These are phyloP conservation scores for Penicillium concentricum DNA, from an alignment of 2,329 filamentous ascomycete genomes.

Conservation along the genomic window DNA sequence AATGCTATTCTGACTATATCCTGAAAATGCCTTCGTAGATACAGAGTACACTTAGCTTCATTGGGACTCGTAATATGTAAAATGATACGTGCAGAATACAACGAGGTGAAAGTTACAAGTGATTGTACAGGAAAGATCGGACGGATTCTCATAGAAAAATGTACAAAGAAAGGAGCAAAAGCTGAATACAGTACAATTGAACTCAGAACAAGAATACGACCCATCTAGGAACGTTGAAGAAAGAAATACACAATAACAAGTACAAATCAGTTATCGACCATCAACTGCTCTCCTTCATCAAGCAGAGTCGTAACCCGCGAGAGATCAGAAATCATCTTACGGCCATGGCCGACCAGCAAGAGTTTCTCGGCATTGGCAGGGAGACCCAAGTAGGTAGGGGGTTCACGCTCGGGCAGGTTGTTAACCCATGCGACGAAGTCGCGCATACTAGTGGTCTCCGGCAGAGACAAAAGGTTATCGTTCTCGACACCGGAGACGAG, in stretches of 20 bases:
- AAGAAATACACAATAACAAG: conserved; percentile 6
- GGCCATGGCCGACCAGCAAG: conserved; percentile 81
- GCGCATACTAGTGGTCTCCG: conserved; percentile 74
- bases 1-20: conserved; percentile 30
- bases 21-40: conserved; percentile 1
- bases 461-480: conserved; percentile 67
- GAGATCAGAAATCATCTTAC: conserved; percentile 79
- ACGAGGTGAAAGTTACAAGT: not conserved
- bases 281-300: conserved; percentile 90
- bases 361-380: conserved; percentile 97
- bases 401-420: conserved; percentile 87
- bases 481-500: conserved; percentile 69
- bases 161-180: conserved; percentile 11
- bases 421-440: conserved; percentile 94
- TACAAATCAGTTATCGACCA: conserved; percentile 59
- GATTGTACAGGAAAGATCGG: conserved; percentile 2
- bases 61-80: not conserved
- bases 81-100: not conserved
- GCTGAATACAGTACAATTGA: conserved; percentile 11
- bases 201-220: not conserved
- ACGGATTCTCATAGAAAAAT: not conserved
- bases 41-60: not conserved
- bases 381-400: conserved; percentile 88
- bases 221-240: not conserved
- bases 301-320: conserved; percentile 81